Evolutionary conservation across 1,284 basidiomycete genomes (phyloP).

Genomic region (Binderoboletus segoi): DNA sequence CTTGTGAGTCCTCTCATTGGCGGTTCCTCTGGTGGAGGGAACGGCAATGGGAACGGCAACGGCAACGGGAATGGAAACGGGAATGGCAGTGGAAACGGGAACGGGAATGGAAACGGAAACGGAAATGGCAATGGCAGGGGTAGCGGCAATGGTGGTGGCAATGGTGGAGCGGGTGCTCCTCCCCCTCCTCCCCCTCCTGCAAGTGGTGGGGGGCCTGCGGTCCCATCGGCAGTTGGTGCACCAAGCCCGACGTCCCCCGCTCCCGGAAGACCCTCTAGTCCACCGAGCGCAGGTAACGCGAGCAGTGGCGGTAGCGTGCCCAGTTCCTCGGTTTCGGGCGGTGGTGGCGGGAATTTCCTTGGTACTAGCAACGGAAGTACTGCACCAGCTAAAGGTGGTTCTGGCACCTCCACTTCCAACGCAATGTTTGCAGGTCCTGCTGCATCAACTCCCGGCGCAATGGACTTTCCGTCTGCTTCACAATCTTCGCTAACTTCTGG

Average conservation of each 20-base stretch:
- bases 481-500: constrained; percentile 1
- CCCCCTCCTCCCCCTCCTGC: not conserved
- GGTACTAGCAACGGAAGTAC: not conserved
- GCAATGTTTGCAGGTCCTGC: not conserved
- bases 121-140: not conserved
- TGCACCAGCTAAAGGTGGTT: not conserved
- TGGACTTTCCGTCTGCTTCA: not conserved
- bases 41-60: too few species aligned
- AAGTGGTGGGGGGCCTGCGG: not conserved
- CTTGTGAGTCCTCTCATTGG: too few species aligned
- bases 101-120: too few species aligned
- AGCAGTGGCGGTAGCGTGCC: not conserved
- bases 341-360: not conserved
- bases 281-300: not conserved
- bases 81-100: too few species aligned
- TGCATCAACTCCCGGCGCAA: constrained; percentile 1
- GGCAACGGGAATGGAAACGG: too few species aligned
- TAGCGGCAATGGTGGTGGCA: too few species aligned
- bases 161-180: not conserved
- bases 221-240: not conserved
- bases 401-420: not conserved
- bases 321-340: not conserved
- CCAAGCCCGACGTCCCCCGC: not conserved
- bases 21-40: too few species aligned
- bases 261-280: not conserved